Conservation (phyloP, 306 rosid genomes). For the Pyrus betulifolia region DNA sequence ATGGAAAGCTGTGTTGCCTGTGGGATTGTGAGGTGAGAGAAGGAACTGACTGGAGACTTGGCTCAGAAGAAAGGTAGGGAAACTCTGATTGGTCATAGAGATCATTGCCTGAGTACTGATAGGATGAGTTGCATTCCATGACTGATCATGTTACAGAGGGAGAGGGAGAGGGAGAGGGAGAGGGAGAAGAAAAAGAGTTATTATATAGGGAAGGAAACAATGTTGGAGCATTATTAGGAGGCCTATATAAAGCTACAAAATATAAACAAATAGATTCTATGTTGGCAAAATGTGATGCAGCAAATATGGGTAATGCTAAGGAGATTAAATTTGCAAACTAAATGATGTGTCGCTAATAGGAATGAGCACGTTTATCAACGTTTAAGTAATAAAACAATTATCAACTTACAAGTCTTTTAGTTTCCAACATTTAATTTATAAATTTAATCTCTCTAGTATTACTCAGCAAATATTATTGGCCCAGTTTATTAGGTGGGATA, state of each 20-base stretch:
- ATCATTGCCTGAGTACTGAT: neutral
- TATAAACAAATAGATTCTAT: neutral
- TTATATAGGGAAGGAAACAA: slow-evolving; percentile 13
- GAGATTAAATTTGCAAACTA: too few species aligned
- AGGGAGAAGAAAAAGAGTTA: slow-evolving; percentile 23
- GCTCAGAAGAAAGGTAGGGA: slow-evolving; percentile 29
- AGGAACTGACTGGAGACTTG: slow-evolving; percentile 50
- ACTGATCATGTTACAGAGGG: slow-evolving; percentile 24
- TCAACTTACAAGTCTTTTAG: too few species aligned
- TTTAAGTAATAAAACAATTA: too few species aligned
- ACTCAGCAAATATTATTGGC: neutral
- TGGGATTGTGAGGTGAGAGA: slow-evolving; percentile 36
- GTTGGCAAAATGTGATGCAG: slow-evolving; percentile 3
- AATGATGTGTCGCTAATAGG: too few species aligned
- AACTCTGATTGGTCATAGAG: neutral
- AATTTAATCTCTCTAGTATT: too few species aligned
- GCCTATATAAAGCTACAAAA: neutral
- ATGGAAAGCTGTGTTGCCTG: neutral
- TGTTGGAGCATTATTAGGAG: neutral
- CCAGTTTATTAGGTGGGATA: neutral
- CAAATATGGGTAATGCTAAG: neutral
- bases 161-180: neutral
- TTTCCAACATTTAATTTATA: too few species aligned
- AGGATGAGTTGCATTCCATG: slow-evolving; percentile 48
- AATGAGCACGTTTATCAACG: too few species aligned